Base-by-base conservation (phyloP, 2,329 filamentous ascomycete species). In the Botrytis squamosa region DNA sequence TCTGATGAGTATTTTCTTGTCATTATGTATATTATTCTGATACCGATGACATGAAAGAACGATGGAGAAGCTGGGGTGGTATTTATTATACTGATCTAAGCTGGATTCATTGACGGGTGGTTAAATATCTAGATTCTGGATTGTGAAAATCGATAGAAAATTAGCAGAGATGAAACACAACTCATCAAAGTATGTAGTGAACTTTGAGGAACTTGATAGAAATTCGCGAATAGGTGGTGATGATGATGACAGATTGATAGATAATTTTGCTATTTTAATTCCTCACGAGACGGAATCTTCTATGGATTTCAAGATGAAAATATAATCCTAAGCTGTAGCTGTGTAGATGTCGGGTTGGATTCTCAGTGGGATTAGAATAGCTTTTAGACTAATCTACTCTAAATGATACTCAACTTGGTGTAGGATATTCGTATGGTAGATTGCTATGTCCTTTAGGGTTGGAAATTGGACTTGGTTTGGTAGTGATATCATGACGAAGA, bases 1-100 rank as follows among this genome's bases (percentile, higher is more conserved):
- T 18, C 6, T 9, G n/a, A 57, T 29, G 52, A 29, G 25, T 55
- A 4, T 14, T 8, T 52, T 52, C 14, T 55, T 16, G n/a, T 55
- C 8, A n/a, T 55, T 4, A 16, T n/a, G 25, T n/a, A 29, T 55
- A 0, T 6, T 2, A 29, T n/a, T 2, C 6, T n/a, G 4, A n/a
- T 16, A 18, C 52, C 4, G 5, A 55, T 7, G 25, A 16, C 25
- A n/a, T 55, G 8, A 29, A n/a, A 55, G 49, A 55, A 7, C 5
- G 14, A 55, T 4, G 2, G 52, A 4, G 52, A 29, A 55, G 25
- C 1, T 5, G 10, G 4, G 2, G n/a, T 55, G 25, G 6, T 55
- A 2, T 55, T 3, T 55, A 18, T 29, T 29, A 29, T 29, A 29
- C 29, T 55, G 14, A 18, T 55, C 14, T 0, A 55, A n/a, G n/a